phyloP scores from a whole-genome alignment of 768 basidiomycete species.

The Zangia roseola region DNA sequence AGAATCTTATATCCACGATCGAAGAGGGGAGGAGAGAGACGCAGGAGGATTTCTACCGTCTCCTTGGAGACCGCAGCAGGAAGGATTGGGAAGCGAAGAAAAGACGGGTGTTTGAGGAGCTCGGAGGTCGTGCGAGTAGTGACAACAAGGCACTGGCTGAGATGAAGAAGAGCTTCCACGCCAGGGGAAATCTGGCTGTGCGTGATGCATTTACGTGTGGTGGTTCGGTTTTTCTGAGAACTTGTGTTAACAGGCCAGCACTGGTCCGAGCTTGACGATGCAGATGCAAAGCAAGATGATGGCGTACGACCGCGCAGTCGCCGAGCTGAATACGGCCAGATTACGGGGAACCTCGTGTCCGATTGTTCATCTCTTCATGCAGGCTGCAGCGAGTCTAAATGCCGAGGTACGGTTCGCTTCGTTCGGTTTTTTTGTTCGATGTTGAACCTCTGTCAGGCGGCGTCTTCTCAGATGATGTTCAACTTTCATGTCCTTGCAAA shows the following conservation, averaged over 20 bases:
- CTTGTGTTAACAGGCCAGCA: conserved; percentile 33
- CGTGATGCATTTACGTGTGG: conserved; percentile 19
- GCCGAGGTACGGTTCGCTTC: conserved; percentile 43
- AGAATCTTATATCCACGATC: conserved; percentile 91
- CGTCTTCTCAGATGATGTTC: conserved; percentile 60
- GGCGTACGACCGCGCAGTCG: conserved; percentile 84
- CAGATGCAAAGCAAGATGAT: conserved; percentile 96
- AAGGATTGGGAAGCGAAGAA: conserved; percentile 91
- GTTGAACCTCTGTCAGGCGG: conserved; percentile 35
- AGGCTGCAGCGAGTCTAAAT: conserved; percentile 60
- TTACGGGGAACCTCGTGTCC: conserved; percentile 73
- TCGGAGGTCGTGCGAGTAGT: conserved; percentile 64
- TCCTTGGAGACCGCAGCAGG: conserved; percentile 70
- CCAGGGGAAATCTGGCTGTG: conserved; percentile 55
- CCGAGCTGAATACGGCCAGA: conserved; percentile 73
- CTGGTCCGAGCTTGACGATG: conserved; percentile 56
- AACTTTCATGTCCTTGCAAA: conserved; percentile 72
- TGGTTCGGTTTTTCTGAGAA: conserved; percentile 5
- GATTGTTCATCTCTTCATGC: conserved; percentile 67
- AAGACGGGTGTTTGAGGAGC: conserved; percentile 84
- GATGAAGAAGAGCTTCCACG: conserved; percentile 60
- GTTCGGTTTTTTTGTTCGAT: neutral
- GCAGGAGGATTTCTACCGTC: conserved; percentile 79
- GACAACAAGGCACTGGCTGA: conserved; percentile 57
- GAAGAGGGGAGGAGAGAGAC: conserved; percentile 87